A percentile compares a stretch with the other conserved stretches of the same genome.
Conservation (phyloP, 1,284 basidiomycete genomes). For the Marasmius sp. region DNA sequence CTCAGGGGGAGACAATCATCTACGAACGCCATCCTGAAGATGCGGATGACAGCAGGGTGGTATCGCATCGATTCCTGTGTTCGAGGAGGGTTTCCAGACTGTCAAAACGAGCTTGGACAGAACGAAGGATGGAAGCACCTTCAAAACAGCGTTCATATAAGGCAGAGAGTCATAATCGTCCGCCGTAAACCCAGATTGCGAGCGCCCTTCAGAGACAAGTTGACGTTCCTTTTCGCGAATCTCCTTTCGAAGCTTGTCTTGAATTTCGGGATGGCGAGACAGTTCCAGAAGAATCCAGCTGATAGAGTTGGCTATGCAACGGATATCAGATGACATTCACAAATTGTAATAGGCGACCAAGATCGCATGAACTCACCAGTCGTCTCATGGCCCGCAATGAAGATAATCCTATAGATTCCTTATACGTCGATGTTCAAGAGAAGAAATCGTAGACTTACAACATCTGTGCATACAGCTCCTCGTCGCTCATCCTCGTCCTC, state of each 20-base stretch:
- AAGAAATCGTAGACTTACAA: not conserved
- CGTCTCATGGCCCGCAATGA: constrained; percentile 1
- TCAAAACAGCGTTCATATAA: constrained; percentile 19
- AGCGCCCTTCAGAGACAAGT: not conserved
- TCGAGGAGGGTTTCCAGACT: not conserved
- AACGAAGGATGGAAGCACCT: constrained; percentile 9
- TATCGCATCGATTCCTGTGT: constrained; percentile 37
- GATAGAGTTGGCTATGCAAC: not conserved
- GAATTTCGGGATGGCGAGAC: not conserved
- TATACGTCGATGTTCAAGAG: not conserved
- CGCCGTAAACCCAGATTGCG: constrained; percentile 3
- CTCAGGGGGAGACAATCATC: constrained; percentile 42
- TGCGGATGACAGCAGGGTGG: constrained; percentile 30
- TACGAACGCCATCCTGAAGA: constrained; percentile 25
- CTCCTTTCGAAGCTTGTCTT: not conserved
- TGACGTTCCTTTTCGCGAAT: not conserved
- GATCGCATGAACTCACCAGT: not conserved
- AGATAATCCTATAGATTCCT: not conserved
- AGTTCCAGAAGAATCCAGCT: constrained; percentile 1
- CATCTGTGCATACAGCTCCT: constrained; percentile 1
- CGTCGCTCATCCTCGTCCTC: not conserved
- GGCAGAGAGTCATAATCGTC: constrained; percentile 29
- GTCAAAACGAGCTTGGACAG: not conserved
- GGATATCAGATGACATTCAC: not conserved
- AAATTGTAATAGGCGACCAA: not conserved